These are phyloP conservation scores for Nitzschia sp. DNA, from an alignment of 108 stramenopile species.

Conservation along the genomic window DNA sequence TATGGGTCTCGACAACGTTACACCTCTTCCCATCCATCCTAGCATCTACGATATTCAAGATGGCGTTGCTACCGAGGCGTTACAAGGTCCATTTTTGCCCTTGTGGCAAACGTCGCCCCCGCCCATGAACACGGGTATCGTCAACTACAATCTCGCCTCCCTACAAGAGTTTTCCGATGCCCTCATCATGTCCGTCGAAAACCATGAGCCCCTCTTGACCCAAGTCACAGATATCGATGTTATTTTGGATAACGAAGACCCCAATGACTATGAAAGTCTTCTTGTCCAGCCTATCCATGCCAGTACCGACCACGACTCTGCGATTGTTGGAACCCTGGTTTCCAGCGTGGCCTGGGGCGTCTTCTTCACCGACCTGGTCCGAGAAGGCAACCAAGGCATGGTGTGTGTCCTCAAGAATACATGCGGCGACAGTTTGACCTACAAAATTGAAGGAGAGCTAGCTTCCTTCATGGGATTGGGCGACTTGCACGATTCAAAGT, in stretches of 20 bases:
- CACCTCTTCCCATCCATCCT: neutral
- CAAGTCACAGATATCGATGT: neutral
- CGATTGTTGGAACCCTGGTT: constrained; percentile 20
- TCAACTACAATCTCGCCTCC: constrained; percentile 15
- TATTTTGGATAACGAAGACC: neutral
- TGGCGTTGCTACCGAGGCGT: neutral
- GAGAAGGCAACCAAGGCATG: constrained; percentile 16
- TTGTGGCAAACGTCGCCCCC: constrained; percentile 18
- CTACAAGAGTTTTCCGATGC: neutral
- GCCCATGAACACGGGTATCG: neutral
- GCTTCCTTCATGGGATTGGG: constrained; percentile 23
- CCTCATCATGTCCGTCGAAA: neutral
- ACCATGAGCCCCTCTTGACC: neutral
- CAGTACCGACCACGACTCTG: constrained; percentile 4
- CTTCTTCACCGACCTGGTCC: constrained; percentile 20
- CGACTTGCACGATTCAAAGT: constrained; percentile 15
- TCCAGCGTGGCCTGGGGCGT: constrained; percentile 12
- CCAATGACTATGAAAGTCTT: neutral
- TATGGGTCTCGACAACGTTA: neutral
- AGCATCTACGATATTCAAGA: neutral
- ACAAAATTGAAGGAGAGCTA: constrained; percentile 12
- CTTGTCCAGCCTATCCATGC: constrained; percentile 25
- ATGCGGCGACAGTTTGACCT: constrained; percentile 33
- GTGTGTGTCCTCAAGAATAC: constrained; percentile 34
- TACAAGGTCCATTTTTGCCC: neutral